Evolutionary conservation across 2,329 filamentous ascomycete genomes (phyloP), one percentile per base, ranked within the genome.

Genomic region (Calonectria multiphialidica): DNA sequence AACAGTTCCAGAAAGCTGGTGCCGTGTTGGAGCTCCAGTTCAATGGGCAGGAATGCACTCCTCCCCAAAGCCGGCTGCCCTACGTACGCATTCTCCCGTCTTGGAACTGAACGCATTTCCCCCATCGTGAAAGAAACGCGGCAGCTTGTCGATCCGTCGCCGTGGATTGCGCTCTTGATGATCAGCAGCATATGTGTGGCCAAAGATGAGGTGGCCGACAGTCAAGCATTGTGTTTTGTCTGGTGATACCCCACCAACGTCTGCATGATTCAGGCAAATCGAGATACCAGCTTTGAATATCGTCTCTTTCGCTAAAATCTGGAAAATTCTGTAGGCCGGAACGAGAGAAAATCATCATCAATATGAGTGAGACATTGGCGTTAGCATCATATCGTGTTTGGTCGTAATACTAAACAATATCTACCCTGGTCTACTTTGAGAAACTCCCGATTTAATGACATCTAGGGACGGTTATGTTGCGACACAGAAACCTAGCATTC

Each of bases 361-460:
- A 67, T 70, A 61, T 15, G 15, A 35, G 23, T 45, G 47, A 68
- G 64, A 71, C 64, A 68, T 47, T 57, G 63, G 35, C 28, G 35
- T 49, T 71, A n/a, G 35, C 42, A 67, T 45, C 18, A 28, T 30
- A 62, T 42, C 37, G 30, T 35, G 12, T 57, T 68, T 40, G 35
- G n/a, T 44, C 64, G 42, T 66, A 28, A 59, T 64, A 49, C 62
- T 28, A 25, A 67, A 50, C 12, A 57, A 18, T 64, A 37, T 44
- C 9, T 35, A 64, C 49, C 47, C 33, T 44, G 28, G 49, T 15
- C n/a, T 18, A n/a, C 16, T 15, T 40, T 10, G 15, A 23, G 33
- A 37, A 40, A 23, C 53, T 10, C 37, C 15, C n/a, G 16, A 59
- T 59, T 59, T 23, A 23, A 59, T 40, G n/a, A 33, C 33, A 35